Base-by-base conservation (phyloP, 2,329 filamentous ascomycete species). In the Thelonectria rubi region DNA sequence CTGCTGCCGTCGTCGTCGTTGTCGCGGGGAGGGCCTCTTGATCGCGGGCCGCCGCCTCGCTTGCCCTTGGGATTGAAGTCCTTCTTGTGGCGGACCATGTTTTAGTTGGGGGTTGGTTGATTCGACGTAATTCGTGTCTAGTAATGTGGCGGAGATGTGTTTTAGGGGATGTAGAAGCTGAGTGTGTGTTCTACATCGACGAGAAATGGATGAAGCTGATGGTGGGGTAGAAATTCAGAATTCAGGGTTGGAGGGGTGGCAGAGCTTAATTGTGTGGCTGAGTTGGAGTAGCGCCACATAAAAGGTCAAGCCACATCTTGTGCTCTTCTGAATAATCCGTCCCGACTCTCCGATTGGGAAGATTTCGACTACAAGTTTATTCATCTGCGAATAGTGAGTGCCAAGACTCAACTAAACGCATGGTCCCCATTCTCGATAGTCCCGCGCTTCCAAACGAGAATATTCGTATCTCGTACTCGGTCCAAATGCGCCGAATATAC, bases 31-130 rank as follows among this genome's bases (percentile, higher is more conserved):
- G 83, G 82, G 65, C 83, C 80, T 67, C 71, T 34, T 65, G n/a
- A n/a, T n/a, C 87, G 83, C 63, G 88, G 84, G 69, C 81, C 81
- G 72, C 82, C 84, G 70, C 81, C 81, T 71, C 91, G 92, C 76
- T 92, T 93, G 74, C 91, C 90, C 75, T 91, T 86, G 74, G 89
- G 87, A 70, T 85, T 85, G 57, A 78, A 76, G 79, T 97, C 94
- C 79, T 98, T 98, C 81, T 97, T 98, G 80, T 97, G 94, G 63
- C 94, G 92, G 56, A 97, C 93, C 94, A 97, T 97, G 15, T 11
- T 37, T 9, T 5, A 9, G 26, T 30, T 30, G 21, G 21, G 7
- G 7, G 21, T 24, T 24, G 21, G 3, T 3, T 7, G 21, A 24
- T 24, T 34, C 10, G 32, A 34, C 3, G 32, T 34, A 8, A 34